These are phyloP conservation scores for Cryptosporidium sp. DNA, from an alignment of 169 alveolate species.

Conservation along the genomic window DNA sequence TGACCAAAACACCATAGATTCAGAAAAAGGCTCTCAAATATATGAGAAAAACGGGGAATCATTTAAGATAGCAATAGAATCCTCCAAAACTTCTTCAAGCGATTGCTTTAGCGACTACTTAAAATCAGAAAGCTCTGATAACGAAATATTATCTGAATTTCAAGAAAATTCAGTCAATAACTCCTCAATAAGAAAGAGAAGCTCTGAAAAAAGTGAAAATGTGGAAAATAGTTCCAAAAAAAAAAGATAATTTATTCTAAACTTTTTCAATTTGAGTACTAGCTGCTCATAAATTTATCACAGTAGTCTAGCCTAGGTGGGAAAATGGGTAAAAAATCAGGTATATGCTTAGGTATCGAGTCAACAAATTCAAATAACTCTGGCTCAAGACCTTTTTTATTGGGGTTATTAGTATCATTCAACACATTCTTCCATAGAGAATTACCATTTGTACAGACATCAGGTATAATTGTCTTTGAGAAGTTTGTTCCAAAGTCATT, in stretches of 20 bases:
- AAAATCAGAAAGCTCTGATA: neutral
- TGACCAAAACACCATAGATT: neutral
- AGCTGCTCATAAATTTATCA: neutral
- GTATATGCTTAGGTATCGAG: slow-evolving; percentile 62
- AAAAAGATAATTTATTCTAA: neutral
- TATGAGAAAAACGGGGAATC: slow-evolving; percentile 21
- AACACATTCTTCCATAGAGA: slow-evolving; percentile 26
- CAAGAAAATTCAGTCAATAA: neutral
- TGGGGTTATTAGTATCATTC: neutral
- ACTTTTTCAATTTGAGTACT: neutral
- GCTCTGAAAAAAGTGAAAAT: neutral
- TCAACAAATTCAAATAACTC: slow-evolving; percentile 41
- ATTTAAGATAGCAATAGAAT: slow-evolving; percentile 7
- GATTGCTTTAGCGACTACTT: neutral
- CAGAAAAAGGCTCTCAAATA: neutral
- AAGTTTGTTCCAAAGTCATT: neutral
- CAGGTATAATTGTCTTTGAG: slow-evolving; percentile 11
- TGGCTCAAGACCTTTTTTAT: slow-evolving; percentile 1
- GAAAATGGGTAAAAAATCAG: slow-evolving; percentile 59
- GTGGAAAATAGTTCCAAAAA: neutral
- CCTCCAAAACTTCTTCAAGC: neutral
- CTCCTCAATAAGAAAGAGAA: neutral
- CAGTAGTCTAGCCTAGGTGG: slow-evolving; percentile 67
- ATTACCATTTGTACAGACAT: neutral
- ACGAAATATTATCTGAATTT: neutral